These are phyloP conservation scores for Naganishia sp. DNA, from an alignment of 1,284 basidiomycete genomes.

Conservation along the genomic window DNA sequence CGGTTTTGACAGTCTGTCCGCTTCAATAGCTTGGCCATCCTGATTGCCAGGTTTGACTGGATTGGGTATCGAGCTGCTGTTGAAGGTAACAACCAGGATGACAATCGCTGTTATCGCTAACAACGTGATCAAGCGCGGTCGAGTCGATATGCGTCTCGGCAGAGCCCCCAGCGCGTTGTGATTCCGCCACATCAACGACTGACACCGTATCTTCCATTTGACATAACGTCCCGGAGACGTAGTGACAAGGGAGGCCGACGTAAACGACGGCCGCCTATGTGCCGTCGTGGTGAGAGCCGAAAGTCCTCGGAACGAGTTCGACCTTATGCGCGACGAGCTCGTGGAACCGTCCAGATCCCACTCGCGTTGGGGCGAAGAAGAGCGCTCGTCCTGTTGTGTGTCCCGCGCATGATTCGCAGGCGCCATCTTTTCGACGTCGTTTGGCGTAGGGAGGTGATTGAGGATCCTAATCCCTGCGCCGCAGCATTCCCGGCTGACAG, in stretches of 20 bases:
- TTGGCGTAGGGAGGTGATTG: no score
- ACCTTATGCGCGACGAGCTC: constrained; percentile 13
- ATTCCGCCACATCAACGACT: constrained; percentile 14
- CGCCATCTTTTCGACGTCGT: constrained; percentile 6
- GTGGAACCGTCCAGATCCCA: not conserved
- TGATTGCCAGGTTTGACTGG: not conserved
- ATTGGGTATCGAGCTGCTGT: not conserved
- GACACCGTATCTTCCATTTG: constrained; percentile 14
- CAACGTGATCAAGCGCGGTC: constrained; percentile 6
- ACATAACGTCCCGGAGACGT: constrained; percentile 5
- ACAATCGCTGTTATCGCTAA: constrained; percentile 3
- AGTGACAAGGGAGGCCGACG: not conserved
- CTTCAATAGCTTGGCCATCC: constrained; percentile 27
- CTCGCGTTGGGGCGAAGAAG: not conserved
- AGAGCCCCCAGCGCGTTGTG: constrained; percentile 8
- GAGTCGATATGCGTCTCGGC: constrained; percentile 9
- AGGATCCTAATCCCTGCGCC: no score
- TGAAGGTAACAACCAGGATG: not conserved
- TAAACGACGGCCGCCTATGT: not conserved
- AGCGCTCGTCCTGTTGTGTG: no score
- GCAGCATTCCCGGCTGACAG: no score
- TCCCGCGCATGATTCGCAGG: constrained; percentile 18
- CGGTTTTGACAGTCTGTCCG: constrained; percentile 28
- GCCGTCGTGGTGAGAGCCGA: no score
- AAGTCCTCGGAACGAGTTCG: not conserved